Conservation (phyloP, 176 grass and related monocot genomes). For the Lolium rigidum region DNA sequence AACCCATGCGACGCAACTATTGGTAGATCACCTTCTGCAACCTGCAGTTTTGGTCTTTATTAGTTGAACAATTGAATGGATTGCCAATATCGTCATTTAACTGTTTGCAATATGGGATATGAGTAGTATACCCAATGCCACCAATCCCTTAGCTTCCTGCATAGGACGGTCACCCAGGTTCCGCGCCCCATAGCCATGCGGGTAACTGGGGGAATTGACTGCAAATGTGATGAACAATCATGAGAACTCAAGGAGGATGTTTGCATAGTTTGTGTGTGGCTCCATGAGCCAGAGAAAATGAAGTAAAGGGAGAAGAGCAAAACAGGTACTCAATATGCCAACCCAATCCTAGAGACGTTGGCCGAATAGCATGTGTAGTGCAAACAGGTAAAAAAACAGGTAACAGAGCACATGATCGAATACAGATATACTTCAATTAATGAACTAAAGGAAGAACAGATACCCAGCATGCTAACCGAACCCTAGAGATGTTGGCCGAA, state of each 20-base stretch:
- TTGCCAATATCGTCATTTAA: conserved; percentile 33
- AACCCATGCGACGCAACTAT: conserved; percentile 97
- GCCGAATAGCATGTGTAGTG: neutral
- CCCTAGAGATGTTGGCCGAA: neutral
- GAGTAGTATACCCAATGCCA: conserved; percentile 88
- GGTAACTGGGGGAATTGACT: conserved; percentile 98
- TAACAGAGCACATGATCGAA: neutral
- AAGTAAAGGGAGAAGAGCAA: neutral
- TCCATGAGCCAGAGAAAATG: conserved; percentile 22
- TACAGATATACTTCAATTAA: conserved; percentile 25
- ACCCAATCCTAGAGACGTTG: neutral
- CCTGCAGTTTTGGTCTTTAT: conserved; percentile 62
- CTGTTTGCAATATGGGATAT: conserved; percentile 35
- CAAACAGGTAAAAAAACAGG: neutral
- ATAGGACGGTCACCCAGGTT: conserved; percentile 96
- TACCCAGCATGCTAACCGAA: neutral
- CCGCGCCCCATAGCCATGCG: conserved; percentile 93
- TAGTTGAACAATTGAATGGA: conserved; percentile 44
- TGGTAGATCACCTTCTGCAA: conserved; percentile 95
- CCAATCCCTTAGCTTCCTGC: conserved; percentile 97
- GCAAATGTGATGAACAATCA: conserved; percentile 54
- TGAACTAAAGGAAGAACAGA: neutral
- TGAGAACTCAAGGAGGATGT: conserved; percentile 27
- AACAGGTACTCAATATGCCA: neutral
- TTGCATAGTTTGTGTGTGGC: neutral